A percentile compares a stretch with the other conserved stretches of the same genome.
phyloP scores from a whole-genome alignment of 306 rosid genomes.

The Medicago lupulina region DNA sequence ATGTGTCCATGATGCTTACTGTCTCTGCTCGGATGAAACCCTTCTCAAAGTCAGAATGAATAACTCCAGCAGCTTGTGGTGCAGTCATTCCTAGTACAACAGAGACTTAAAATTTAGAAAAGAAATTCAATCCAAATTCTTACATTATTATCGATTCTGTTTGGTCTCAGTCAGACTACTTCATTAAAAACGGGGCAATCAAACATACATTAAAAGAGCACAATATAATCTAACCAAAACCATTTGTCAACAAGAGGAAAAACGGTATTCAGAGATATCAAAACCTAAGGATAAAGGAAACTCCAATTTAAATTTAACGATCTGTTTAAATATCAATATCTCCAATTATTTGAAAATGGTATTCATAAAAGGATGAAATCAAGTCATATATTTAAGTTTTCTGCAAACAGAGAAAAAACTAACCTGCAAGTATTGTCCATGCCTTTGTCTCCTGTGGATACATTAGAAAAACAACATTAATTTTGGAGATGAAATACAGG shows the following conservation, averaged over 20 bases:
- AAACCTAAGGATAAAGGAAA: constrained; percentile 10
- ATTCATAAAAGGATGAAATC: constrained; percentile 29
- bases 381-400: not conserved
- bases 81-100: constrained; percentile 92
- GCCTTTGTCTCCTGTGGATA: constrained; percentile 87
- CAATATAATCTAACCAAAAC: not conserved
- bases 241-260: constrained; percentile 11
- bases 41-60: constrained; percentile 98
- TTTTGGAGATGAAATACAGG: constrained; percentile 32
- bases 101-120: constrained; percentile 42
- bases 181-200: constrained; percentile 32
- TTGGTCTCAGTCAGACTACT: constrained; percentile 28
- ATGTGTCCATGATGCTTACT: constrained; percentile 53
- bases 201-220: constrained; percentile 23
- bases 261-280: not conserved
- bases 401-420: constrained; percentile 36
- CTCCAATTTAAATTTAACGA: constrained; percentile 18
- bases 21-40: constrained; percentile 99
- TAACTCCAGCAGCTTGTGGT: constrained; percentile 99
- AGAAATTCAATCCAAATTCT: constrained; percentile 25
- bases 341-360: constrained; percentile 35
- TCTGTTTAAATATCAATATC: not conserved
- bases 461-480: constrained; percentile 37
- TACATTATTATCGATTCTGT: constrained; percentile 15
- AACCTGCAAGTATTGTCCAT: constrained; percentile 96